Base-by-base conservation (phyloP, 2,329 filamentous ascomycete genomes). In the Keithomyces neogunnii region DNA sequence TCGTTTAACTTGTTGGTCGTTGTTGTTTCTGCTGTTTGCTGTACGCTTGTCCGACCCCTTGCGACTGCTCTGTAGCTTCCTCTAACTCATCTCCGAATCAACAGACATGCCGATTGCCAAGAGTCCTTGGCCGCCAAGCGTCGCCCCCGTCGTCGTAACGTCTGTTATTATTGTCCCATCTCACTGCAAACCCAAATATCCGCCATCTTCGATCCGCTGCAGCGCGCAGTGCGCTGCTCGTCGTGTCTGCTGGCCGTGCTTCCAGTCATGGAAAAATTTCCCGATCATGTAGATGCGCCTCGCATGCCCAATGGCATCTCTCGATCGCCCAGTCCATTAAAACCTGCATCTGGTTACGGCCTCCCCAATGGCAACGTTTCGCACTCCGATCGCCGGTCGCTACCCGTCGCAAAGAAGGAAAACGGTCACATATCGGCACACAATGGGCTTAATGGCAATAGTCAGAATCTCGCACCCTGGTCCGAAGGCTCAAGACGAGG, bases 241-340 rank as follows among this genome's bases (percentile, higher is more conserved):
- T 39, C 19, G 19, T 38, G 42, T 33, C 39, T 49, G 42, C 29
- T 36, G 30, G 26, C 33, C 6, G 6, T 11, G 33, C 6, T 6
- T 32, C 3, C 6, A 32, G 47, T 45, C 28, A 78, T 78, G 66
- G 78, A 82, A 64, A 80, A 80, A 63, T 82, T 82, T 55, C 79
- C 79, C 56, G 78, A 82, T 55, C 67, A 72, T 52, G 68, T 77
- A 58, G 77, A 80, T 58, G 59, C 66, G 53, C 59, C 60, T n/a
- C 57, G 57, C n/a, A 56, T 61, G 54, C 56, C 53, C 56, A 64
- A 62, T 53, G 57, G 59, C 51, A 54, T 55, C 35, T 56, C 58
- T 36, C 62, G 60, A 47, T 59, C 58, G 5, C 58, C 59, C 31
- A 65, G 59, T 51, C 62, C 64, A 46, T 52, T 56, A 30, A 62